Percentiles rank a stretch among this genome's conserved stretches.
Conservation (phyloP, 1,139 yeast genomes). For the Eremothecium sinecaudum region DNA sequence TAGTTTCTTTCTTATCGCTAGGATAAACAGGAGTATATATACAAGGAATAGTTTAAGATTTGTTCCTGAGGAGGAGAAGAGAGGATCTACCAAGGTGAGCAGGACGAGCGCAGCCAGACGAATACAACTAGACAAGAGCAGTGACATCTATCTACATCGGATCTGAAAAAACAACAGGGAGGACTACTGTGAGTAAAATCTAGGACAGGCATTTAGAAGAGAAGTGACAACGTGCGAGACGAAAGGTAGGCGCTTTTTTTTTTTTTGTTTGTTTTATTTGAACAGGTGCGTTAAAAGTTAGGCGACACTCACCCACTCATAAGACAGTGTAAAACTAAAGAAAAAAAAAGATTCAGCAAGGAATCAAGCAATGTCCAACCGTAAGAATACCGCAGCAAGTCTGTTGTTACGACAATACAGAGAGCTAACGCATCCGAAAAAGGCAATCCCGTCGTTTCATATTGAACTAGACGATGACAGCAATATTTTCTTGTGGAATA, state of each 20-base stretch:
- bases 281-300: no score
- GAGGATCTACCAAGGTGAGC: slow-evolving; percentile 2
- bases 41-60: slow-evolving; percentile 1
- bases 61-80: slow-evolving; percentile 5
- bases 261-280: no score
- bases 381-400: slow-evolving; percentile 45
- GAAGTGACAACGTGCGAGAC: no score
- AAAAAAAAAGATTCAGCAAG: not conserved
- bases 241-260: no score
- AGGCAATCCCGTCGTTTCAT: slow-evolving; percentile 85
- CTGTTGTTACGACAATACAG: slow-evolving; percentile 86
- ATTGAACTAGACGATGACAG: slow-evolving; percentile 75
- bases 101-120: not conserved
- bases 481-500: slow-evolving; percentile 84
- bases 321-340: not conserved
- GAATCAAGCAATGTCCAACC: slow-evolving; percentile 13
- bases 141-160: slow-evolving; percentile 1
- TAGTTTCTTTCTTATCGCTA: slow-evolving; percentile 5
- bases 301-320: no score
- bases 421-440: slow-evolving; percentile 88
- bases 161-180: no score
- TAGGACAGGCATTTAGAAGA: no score
- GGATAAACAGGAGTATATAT: slow-evolving; percentile 1
- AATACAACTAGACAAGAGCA: slow-evolving; percentile 1
- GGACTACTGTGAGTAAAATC: no score